These are phyloP conservation scores for Adenanthera pavonina DNA, from an alignment of 306 rosid genomes.

Conservation along the genomic window DNA sequence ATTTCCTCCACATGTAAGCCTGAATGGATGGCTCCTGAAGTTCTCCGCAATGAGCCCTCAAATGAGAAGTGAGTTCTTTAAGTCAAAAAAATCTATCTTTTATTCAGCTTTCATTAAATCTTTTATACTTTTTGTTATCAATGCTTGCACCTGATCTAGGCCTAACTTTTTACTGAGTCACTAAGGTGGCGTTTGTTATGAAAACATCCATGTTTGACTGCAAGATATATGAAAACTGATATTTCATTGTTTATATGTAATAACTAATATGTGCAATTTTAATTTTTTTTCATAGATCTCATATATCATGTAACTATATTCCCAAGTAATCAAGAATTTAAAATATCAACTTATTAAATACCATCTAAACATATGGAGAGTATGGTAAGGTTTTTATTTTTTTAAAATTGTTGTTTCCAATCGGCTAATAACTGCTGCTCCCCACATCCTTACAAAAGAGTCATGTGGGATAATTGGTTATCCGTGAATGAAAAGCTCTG, in stretches of 20 bases:
- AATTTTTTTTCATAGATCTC: not conserved
- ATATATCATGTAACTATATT: not conserved
- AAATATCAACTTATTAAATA: not conserved
- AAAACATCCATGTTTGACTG: not conserved
- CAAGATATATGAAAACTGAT: not conserved
- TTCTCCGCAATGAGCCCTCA: conserved; percentile 57
- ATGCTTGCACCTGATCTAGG: not conserved
- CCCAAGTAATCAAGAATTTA: not conserved
- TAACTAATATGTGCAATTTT: not conserved
- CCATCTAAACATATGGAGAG: too few relatives aligned
- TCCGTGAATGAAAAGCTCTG: not conserved
- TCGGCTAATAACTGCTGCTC: too few relatives aligned
- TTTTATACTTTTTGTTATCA: not conserved
- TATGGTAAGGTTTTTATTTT: too few relatives aligned
- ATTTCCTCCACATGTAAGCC: conserved; percentile 42
- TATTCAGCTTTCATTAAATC: not conserved
- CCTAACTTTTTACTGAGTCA: not conserved
- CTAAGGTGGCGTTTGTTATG: not conserved
- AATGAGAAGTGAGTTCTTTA: conserved; percentile 49
- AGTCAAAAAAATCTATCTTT: not conserved
- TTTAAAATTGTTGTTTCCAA: too few relatives aligned
- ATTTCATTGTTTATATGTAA: not conserved
- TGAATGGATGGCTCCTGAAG: conserved; percentile 67
- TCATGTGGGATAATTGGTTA: not conserved
- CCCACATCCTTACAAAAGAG: too few relatives aligned